Evolutionary conservation across 257 asterid genomes (phyloP), one percentile per base, ranked within the genome.

Genomic region (Perilla frutescens): DNA sequence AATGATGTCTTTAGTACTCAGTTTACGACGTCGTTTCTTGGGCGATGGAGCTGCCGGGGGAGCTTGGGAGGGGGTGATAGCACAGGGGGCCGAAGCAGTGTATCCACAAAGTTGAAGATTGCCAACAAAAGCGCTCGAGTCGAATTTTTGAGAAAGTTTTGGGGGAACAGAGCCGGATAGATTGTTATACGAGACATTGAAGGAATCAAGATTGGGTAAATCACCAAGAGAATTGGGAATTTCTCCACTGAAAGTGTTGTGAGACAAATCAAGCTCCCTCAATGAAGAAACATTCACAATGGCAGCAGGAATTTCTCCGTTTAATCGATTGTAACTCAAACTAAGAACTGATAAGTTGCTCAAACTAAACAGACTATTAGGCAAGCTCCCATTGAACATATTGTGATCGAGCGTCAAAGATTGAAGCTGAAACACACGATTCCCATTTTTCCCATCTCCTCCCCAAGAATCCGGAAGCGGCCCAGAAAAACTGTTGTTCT

Each of bases 41-140:
- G 65, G 74, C 7, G 82, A 26, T 3, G 72, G 68, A 11, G 85
- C 74, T 10, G 58, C 70, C 1, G 89, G 79, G 4, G 82, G 80
- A 34, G 83, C 41, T 58, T 80, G 83, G 39, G 90, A 55, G 9
- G 94, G 84, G 15, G 90, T 3, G 4, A 53, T 65, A 6, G 86
- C 86, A 72, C 99, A 94, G 0, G 81, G 81, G 47, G 81, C 77
- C n/a, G 92, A 81, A 56, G 60, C 66, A 76, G 82, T 82, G 73
- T 82, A 92, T 3, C 99, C 99, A 64, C 99, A 95, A 1, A 95
- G 89, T 71, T 83, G 77, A 36, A 83, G 80, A 78, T 95, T 92
- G 41, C 97, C 99, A 34, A 56, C 59, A 69, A 95, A 95, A 4
- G 97, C 83, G 36, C 88, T 87, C 2, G 96, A 80, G 47, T 83